Evolutionary conservation across 2,329 filamentous ascomycete species (phyloP), one percentile per base, ranked within the genome.

Genomic region (Thielaviopsis cerberus): DNA sequence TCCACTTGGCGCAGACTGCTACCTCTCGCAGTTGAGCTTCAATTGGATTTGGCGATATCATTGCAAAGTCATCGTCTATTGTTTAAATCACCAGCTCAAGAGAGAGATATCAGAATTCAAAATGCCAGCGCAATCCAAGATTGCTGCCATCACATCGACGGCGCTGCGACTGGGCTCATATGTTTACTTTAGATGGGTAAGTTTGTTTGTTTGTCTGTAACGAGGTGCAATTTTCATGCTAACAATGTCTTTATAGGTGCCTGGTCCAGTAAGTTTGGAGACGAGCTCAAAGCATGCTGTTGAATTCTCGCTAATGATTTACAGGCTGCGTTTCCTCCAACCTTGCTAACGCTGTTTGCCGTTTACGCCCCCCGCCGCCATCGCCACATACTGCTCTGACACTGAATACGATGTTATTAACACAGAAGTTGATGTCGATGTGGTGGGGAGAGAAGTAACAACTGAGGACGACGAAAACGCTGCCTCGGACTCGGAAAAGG

Each of bases 311-410:
- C 48, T 60, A 55, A 48, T 59, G 48, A 57, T 61, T 17, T 57
- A 22, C 51, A 66, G 64, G 62, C 63, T 22, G 61, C 61, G 8
- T 56, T 65, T 15, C 63, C 62, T 15, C 30, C 62, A 34, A 62
- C 62, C 17, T 63, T 81, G 3, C 80, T 81, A 59, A 75, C 83
- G 0, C 71, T 85, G 1, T 81, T 85, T 61, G 81, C 78, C 24
- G 69, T 88, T 59, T 88, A 87, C 63, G 66, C 83, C 0, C n/a
- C 76, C 82, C 0, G 74, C 81, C 0, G 86, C 85, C 68, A 67
- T 85, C 55, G 70, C 73, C 13, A 79, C 76, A 63, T 81, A 79
- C 65, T 68, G 77, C 25, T 73, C 74, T 17, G 77, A 79, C 59
- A 73, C 80, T 6, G 72, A 76, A 60, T 77, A 81, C 64, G 73